A percentile compares a stretch with the other conserved stretches of the same genome.
Evolutionary conservation across 495 filamentous ascomycete species (phyloP).

Genomic region (Penicillium canescens): DNA sequence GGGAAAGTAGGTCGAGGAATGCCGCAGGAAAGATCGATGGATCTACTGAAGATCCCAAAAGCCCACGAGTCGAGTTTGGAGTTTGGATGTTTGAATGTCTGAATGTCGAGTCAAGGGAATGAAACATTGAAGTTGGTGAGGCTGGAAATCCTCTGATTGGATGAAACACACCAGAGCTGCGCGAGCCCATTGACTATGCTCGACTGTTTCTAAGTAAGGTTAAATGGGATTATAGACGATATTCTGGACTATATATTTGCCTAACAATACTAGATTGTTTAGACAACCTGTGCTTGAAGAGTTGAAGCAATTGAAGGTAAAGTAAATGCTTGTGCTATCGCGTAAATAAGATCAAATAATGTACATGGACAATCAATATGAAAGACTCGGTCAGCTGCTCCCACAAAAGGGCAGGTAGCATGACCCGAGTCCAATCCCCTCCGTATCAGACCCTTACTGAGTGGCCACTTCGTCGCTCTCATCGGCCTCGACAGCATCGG

Average conservation of each 20-base stretch:
- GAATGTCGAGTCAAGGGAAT: constrained; percentile 9
- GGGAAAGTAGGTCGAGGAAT: constrained; percentile 6
- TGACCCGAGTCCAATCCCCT: constrained; percentile 2
- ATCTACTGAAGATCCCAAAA: constrained; percentile 5
- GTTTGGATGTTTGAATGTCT: not conserved
- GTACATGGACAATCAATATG: constrained; percentile 31
- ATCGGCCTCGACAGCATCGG: not conserved
- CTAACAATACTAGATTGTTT: too few species aligned
- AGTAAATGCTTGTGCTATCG: constrained; percentile 10
- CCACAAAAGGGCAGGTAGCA: constrained; percentile 2
- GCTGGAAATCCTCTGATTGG: constrained; percentile 30
- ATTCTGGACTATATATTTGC: too few species aligned
- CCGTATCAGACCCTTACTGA: not conserved
- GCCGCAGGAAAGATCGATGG: not conserved
- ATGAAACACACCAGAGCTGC: constrained; percentile 12
- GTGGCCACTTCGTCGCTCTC: not conserved
- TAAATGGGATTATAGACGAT: too few species aligned
- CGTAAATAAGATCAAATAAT: constrained; percentile 29
- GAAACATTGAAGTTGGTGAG: constrained; percentile 16
- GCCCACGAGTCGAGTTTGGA: not conserved
- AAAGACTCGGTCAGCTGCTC: not conserved
- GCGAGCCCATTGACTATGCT: constrained; percentile 11
- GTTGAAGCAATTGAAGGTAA: too few species aligned
- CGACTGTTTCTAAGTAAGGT: not conserved
- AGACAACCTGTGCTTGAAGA: too few species aligned